A percentile compares a stretch with the other conserved stretches of the same genome.
Evolutionary conservation across 106 monocot genomes (phyloP).

Genomic region (Posidonia australis): DNA sequence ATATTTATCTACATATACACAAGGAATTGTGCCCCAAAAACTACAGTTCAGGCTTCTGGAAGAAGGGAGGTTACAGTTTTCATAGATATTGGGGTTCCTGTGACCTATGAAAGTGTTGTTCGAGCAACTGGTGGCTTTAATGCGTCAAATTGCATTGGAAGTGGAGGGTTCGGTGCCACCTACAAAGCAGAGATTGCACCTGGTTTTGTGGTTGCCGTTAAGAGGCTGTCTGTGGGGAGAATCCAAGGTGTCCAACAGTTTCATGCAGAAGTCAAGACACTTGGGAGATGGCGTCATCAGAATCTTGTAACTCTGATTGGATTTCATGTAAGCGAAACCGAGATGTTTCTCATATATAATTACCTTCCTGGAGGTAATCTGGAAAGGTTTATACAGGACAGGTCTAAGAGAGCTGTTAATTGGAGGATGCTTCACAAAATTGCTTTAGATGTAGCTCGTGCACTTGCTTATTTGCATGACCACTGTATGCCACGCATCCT

Average conservation of each 20-base stretch:
- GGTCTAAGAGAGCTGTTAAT: constrained; percentile 14
- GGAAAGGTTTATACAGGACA: constrained; percentile 21
- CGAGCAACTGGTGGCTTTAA: constrained; percentile 23
- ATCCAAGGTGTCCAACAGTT: constrained; percentile 87
- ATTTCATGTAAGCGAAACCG: constrained; percentile 73
- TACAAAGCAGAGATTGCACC: constrained; percentile 95
- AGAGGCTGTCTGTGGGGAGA: constrained; percentile 81
- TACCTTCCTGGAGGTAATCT: constrained; percentile 27
- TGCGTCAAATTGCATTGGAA: constrained; percentile 58
- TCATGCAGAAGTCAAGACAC: constrained; percentile 41
- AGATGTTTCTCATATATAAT: constrained; percentile 37
- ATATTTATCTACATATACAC: constrained; percentile 63
- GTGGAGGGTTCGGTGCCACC: constrained; percentile 95
- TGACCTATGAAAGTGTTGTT: constrained; percentile 82
- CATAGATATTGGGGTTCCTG: constrained; percentile 65
- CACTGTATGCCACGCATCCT: constrained; percentile 23
- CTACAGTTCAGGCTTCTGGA: constrained; percentile 30
- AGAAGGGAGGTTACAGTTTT: constrained; percentile 62
- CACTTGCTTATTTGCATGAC: constrained; percentile 43
- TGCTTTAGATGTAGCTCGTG: constrained; percentile 74
- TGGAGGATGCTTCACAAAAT: constrained; percentile 96
- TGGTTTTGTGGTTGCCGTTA: constrained; percentile 80
- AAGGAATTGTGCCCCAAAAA: constrained; percentile 46
- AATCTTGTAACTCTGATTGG: constrained; percentile 96
- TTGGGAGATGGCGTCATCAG: constrained; percentile 80